phyloP scores from a whole-genome alignment of 2,329 filamentous ascomycete species.

The Mollisia scopiformis region DNA sequence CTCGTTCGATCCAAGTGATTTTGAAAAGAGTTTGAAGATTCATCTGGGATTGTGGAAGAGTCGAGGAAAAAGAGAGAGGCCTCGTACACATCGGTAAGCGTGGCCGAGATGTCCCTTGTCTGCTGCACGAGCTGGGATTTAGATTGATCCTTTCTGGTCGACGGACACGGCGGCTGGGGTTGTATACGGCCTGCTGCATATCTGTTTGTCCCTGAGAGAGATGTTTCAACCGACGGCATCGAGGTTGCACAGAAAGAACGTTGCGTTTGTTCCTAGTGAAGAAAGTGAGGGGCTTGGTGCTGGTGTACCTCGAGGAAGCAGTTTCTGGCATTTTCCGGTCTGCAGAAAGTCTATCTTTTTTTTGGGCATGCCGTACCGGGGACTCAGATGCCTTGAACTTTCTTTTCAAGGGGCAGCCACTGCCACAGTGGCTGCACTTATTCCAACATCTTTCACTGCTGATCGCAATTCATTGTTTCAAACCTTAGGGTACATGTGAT shows the following conservation, averaged over 20 bases:
- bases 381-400: not conserved
- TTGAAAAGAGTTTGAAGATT: not conserved
- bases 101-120: not conserved
- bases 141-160: not conserved
- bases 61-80: not conserved
- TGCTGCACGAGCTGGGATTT: not conserved
- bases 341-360: not conserved
- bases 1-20: not conserved
- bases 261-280: not conserved
- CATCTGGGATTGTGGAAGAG: not conserved
- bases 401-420: not conserved
- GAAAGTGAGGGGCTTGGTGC: not conserved
- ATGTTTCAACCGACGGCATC: not conserved
- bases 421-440: not conserved
- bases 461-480: not conserved
- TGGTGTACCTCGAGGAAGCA: not conserved
- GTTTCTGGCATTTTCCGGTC: not conserved
- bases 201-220: not conserved
- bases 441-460: not conserved
- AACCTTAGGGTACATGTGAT: not conserved
- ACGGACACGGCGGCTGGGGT: not conserved
- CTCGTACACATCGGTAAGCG: not conserved
- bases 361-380: not conserved
- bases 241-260: not conserved
- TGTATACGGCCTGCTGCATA: not conserved